Base-by-base conservation (phyloP, 441 rosid species). In the California macrophylla region DNA sequence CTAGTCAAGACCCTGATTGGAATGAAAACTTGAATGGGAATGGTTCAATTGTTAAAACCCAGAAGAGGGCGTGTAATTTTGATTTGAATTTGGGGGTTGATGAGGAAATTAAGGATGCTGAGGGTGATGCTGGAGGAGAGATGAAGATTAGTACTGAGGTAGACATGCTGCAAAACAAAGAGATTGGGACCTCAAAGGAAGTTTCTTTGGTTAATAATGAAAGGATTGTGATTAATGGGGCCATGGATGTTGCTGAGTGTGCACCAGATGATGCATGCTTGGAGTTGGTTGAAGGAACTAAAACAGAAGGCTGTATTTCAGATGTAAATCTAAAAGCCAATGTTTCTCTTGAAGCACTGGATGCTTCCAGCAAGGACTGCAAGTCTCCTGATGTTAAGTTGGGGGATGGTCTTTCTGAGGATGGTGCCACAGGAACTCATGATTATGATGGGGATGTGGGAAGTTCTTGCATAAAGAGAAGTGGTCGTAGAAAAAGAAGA, bases 1-100 rank as follows among this genome's bases (percentile, higher is more conserved):
- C 76, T 0, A 81, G 71, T 81, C 87, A 86, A 54, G 61, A 54
- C 61, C 61, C 61, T 69, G 85, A 85, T 68, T 58, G 77, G 81
- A 93, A 89, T 45, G 92, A 82, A 70, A 72, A 50, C 82, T 71
- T 66, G 69, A 69, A 60, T 63, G 63, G 56, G 66, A 45, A 23
- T 60, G 64, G 69, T 25, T 72, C 66, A 56, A 64, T 69, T 52
- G 34, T 34, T 73, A 77, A 75, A 72, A 42, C 66, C 16, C 80
- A 45, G 75, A 80, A 81, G 79, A 84, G 66, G 76, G 87, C 79
- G 66, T 76, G 84, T 16, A 69, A 79, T 21, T 87, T 94, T 79
- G 97, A 91, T 89, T 86, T 91, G 85, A 94, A 94, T 78, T 74
- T 90, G 76, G 92, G 82, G 56, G 78, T 77, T 66, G 85, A 81